Evolutionary conservation across 106 monocot species (phyloP).

Genomic region (Chionographis japonica): DNA sequence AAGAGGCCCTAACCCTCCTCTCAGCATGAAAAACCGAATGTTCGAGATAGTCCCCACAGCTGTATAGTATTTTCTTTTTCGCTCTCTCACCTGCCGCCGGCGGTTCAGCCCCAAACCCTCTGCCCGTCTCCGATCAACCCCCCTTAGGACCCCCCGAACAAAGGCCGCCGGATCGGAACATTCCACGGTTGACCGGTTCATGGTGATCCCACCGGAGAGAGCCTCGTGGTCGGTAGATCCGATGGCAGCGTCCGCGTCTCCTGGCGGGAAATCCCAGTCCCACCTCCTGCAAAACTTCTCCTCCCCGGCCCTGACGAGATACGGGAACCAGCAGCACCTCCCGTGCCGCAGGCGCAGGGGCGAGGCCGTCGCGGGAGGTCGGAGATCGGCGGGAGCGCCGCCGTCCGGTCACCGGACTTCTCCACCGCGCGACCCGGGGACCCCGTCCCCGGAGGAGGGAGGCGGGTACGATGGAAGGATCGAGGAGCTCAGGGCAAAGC

Average conservation of each 20-base stretch:
- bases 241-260: neutral
- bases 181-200: neutral
- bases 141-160: too few relatives aligned
- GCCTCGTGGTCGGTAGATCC: constrained; percentile 5
- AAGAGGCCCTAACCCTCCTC: too few relatives aligned
- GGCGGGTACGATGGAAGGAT: neutral
- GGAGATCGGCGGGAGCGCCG: neutral
- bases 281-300: constrained; percentile 17
- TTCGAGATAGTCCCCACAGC: too few relatives aligned
- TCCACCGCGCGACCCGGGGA: neutral
- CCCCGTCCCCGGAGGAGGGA: neutral
- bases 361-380: constrained; percentile 2
- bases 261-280: neutral
- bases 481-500: constrained; percentile 13
- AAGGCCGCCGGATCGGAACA: neutral
- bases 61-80: too few relatives aligned
- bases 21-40: too few relatives aligned
- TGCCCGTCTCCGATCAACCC: too few relatives aligned
- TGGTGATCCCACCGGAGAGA: constrained; percentile 38
- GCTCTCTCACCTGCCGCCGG: too few relatives aligned
- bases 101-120: too few relatives aligned
- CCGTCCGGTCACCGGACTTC: neutral
- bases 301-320: constrained; percentile 41
- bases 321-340: constrained; percentile 40
- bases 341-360: constrained; percentile 22